phyloP scores from a whole-genome alignment of 2,329 filamentous ascomycete species.

The Pseudomassariella vexata region DNA sequence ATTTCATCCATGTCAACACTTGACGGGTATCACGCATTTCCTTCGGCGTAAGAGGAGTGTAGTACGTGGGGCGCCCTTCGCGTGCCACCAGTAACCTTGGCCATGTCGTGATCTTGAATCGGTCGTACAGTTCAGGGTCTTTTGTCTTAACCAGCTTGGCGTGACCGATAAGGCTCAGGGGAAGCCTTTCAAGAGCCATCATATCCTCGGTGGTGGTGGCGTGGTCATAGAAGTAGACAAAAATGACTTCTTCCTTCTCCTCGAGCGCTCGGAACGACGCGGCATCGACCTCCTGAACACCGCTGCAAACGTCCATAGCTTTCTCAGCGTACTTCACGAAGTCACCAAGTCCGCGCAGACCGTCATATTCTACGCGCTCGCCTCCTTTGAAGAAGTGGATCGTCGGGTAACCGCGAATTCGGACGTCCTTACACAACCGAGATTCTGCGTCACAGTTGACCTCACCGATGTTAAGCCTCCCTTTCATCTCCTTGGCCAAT shows the following conservation, averaged over 20 bases:
- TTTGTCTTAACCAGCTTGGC: constrained; percentile 90
- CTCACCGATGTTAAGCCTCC: constrained; percentile 84
- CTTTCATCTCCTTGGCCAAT: constrained; percentile 86
- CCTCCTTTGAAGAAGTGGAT: constrained; percentile 89
- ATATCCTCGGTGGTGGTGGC: constrained; percentile 94
- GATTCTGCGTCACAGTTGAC: constrained; percentile 89
- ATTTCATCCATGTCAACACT: constrained; percentile 89
- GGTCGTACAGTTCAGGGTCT: constrained; percentile 66
- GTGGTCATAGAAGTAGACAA: constrained; percentile 96
- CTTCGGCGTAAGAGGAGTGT: constrained; percentile 76
- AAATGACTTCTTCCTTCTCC: constrained; percentile 90
- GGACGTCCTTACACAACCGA: constrained; percentile 87
- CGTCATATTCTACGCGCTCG: constrained; percentile 88
- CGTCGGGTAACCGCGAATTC: constrained; percentile 75
- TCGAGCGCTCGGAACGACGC: constrained; percentile 75
- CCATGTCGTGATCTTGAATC: constrained; percentile 96
- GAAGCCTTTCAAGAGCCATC: constrained; percentile 76
- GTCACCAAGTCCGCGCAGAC: constrained; percentile 86
- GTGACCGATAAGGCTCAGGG: constrained; percentile 82
- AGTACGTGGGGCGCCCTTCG: constrained; percentile 86
- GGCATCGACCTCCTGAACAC: constrained; percentile 76
- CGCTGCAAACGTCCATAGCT: constrained; percentile 69
- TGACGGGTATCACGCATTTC: constrained; percentile 86
- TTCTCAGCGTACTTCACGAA: constrained; percentile 82
- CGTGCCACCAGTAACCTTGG: constrained; percentile 86